Conservation (phyloP, 192 early-diverging fungal species). For the Dissophora globulifera region DNA sequence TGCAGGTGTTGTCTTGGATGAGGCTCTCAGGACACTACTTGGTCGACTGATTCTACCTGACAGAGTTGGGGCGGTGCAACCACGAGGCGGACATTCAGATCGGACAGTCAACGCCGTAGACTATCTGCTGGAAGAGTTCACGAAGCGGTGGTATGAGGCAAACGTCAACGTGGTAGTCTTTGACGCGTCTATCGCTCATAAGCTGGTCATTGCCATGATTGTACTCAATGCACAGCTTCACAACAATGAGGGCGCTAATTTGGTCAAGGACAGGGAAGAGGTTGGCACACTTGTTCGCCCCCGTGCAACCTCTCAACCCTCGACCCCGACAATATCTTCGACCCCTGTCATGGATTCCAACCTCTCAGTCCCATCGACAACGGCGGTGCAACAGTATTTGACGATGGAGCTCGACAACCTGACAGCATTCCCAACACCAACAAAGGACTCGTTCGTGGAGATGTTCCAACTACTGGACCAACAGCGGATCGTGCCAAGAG, state of each 20-base stretch:
- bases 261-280: constrained; percentile 42
- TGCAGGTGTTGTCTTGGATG: constrained; percentile 65
- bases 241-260: constrained; percentile 52
- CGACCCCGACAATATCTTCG: constrained; percentile 43
- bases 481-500: constrained; percentile 33
- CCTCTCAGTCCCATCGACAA: background rate
- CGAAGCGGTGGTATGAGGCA: constrained; percentile 69
- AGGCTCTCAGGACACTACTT: constrained; percentile 67
- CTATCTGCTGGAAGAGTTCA: constrained; percentile 68
- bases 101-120: constrained; percentile 47
- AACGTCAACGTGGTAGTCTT: constrained; percentile 68
- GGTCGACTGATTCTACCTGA: constrained; percentile 65
- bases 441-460: constrained; percentile 43
- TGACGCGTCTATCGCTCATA: constrained; percentile 63
- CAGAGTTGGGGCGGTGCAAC: constrained; percentile 31
- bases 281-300: constrained; percentile 42
- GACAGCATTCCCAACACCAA: constrained; percentile 26
- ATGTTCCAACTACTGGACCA: constrained; percentile 47
- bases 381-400: constrained; percentile 17
- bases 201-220: constrained; percentile 72
- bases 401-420: constrained; percentile 42
- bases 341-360: constrained; percentile 38
- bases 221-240: constrained; percentile 70
- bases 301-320: constrained; percentile 28
- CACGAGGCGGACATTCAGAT: constrained; percentile 9